These are phyloP conservation scores for Lichenothelia convexa DNA, from an alignment of 495 filamentous ascomycete species.

Conservation along the genomic window DNA sequence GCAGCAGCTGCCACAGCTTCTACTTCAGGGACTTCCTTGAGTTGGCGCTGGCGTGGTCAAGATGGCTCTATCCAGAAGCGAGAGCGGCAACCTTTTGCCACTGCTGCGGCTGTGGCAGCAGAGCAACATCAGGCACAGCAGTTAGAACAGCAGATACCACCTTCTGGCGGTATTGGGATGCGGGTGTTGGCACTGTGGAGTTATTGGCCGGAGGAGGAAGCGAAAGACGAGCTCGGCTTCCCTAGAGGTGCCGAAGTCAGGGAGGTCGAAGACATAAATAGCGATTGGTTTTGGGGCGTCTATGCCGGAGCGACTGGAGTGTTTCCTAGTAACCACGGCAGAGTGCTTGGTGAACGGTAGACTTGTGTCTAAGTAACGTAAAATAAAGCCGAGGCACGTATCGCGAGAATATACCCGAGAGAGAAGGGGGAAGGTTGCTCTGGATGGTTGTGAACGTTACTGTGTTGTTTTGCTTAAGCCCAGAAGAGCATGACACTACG, in stretches of 20 bases:
- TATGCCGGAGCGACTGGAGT: constrained; percentile 60
- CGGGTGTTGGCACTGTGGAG: constrained; percentile 46
- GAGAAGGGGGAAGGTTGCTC: no score
- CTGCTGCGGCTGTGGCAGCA: neutral
- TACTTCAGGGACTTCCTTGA: neutral
- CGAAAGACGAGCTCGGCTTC: constrained; percentile 60
- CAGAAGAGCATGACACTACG: no score
- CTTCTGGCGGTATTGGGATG: constrained; percentile 49
- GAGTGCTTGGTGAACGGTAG: no score
- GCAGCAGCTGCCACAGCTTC: neutral
- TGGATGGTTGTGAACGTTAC: no score
- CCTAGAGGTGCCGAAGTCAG: constrained; percentile 63
- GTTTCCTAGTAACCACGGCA: constrained; percentile 47
- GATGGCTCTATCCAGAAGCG: constrained; percentile 15
- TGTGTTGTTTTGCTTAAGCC: no score
- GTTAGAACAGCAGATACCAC: constrained; percentile 23
- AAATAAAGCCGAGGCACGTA: no score
- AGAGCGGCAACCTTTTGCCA: constrained; percentile 9
- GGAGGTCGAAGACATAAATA: constrained; percentile 68
- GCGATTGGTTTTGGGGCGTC: constrained; percentile 66
- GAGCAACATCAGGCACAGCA: constrained; percentile 2
- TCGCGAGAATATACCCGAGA: no score
- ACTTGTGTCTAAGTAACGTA: no score
- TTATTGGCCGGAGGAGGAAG: constrained; percentile 44
- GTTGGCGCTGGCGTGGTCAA: constrained; percentile 16